These are phyloP conservation scores for Globisporangium radiosum DNA, from an alignment of 352 stramenopile genomes.

Conservation along the genomic window DNA sequence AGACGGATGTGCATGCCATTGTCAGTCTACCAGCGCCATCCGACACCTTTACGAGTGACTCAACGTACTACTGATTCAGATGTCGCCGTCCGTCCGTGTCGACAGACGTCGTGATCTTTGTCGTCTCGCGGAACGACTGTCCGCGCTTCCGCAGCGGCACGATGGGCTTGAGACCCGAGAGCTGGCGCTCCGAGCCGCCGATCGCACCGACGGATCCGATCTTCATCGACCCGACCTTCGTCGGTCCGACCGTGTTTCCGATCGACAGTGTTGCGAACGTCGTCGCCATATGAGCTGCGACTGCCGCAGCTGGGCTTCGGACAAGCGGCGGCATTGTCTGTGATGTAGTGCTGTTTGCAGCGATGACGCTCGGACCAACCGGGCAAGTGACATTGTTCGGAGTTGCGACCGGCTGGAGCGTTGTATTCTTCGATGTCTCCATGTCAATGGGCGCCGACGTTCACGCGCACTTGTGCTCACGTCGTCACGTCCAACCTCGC, in stretches of 20 bases:
- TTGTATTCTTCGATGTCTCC: neutral
- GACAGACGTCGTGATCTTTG: constrained; percentile 36
- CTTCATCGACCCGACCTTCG: neutral
- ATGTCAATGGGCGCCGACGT: neutral
- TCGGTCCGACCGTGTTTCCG: no score
- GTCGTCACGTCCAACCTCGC: no score
- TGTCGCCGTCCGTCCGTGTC: constrained; percentile 48
- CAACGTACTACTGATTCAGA: constrained; percentile 66
- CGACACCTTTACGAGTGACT: no score
- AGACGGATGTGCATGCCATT: neutral
- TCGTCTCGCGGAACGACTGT: constrained; percentile 64
- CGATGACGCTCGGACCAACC: neutral
- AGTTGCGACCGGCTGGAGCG: neutral
- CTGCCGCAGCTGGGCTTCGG: no score
- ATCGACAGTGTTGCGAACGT: no score
- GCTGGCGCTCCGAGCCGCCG: constrained; percentile 26
- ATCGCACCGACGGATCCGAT: neutral
- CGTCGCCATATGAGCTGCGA: no score
- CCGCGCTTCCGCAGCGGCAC: constrained; percentile 53
- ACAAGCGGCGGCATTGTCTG: neutral
- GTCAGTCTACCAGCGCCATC: neutral
- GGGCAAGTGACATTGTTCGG: constrained; percentile 1
- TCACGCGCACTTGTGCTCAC: neutral
- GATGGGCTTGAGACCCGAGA: constrained; percentile 49
- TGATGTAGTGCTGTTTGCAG: constrained; percentile 48